Percentiles rank a stretch among this genome's conserved stretches.
Conservation (phyloP, 768 basidiomycete genomes). For the Cystofilobasidium ferigula region DNA sequence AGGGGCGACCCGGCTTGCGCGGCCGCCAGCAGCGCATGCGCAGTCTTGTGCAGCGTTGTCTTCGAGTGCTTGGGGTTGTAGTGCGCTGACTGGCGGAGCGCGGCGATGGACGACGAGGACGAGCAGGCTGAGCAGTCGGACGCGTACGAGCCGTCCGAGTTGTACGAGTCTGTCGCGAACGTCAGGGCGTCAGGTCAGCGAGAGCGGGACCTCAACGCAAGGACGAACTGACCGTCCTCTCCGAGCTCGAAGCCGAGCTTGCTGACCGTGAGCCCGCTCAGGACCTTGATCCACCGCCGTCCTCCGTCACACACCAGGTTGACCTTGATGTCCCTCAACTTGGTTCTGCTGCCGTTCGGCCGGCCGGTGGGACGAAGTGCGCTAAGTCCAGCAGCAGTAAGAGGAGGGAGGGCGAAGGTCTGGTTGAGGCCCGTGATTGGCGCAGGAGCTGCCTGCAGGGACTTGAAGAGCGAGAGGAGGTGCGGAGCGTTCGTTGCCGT, state of each 20-base stretch:
- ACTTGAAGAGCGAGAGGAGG: constrained; percentile 27
- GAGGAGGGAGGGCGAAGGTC: constrained; percentile 21
- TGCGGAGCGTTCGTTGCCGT: constrained; percentile 23
- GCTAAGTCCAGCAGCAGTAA: background rate
- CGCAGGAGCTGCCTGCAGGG: background rate
- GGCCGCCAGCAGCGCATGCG: constrained; percentile 54
- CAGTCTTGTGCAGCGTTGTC: constrained; percentile 67
- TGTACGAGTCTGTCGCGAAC: constrained; percentile 26
- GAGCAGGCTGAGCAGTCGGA: background rate
- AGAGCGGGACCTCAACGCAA: background rate
- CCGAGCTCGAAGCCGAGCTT: constrained; percentile 68
- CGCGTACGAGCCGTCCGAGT: constrained; percentile 44
- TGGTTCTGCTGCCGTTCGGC: background rate
- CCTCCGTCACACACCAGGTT: constrained; percentile 71
- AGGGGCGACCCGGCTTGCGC: constrained; percentile 43
- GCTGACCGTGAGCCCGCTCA: constrained; percentile 41
- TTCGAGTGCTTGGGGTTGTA: constrained; percentile 36
- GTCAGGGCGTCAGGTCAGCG: background rate
- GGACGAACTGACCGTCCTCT: constrained; percentile 59
- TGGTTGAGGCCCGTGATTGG: constrained; percentile 18
- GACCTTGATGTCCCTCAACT: constrained; percentile 48
- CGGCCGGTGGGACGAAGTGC: background rate
- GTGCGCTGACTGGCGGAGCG: constrained; percentile 31
- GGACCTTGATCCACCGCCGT: constrained; percentile 67
- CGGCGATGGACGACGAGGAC: constrained; percentile 1